phyloP scores from a whole-genome alignment of 1,284 basidiomycete species.

The Vanrija sp. region DNA sequence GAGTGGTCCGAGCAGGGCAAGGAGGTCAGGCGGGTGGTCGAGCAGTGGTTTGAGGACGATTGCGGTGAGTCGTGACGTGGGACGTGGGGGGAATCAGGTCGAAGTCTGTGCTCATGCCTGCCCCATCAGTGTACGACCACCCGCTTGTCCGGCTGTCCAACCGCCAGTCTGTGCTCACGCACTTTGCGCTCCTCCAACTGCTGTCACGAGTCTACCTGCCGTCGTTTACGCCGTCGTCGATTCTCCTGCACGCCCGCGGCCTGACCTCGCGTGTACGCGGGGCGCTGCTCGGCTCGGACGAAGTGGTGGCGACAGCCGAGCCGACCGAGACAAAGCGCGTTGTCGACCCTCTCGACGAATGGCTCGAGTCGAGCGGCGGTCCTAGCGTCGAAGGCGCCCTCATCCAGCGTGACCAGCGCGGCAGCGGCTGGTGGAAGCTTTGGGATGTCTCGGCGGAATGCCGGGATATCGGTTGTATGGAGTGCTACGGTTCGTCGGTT shows the following conservation, averaged over 20 bases:
- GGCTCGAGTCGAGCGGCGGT: conserved; percentile 15
- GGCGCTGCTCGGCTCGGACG: conserved; percentile 13
- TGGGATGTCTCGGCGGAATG: conserved; percentile 46
- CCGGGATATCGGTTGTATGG: conserved; percentile 45
- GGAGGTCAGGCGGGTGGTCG: conserved; percentile 35
- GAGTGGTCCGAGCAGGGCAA: conserved; percentile 26
- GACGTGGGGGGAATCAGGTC: background rate
- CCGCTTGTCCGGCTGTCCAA: conserved; percentile 33
- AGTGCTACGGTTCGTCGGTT: conserved; percentile 38
- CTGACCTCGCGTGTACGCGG: conserved; percentile 15
- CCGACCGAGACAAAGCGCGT: background rate
- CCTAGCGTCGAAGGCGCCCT: conserved; percentile 1
- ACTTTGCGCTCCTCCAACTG: conserved; percentile 36
- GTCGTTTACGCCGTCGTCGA: conserved; percentile 22
- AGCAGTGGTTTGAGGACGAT: conserved; percentile 42
- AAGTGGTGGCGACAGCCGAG: background rate
- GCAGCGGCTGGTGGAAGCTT: conserved; percentile 38
- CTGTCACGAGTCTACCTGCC: conserved; percentile 31
- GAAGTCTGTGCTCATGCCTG: conserved; percentile 9
- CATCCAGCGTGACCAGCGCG: conserved; percentile 1
- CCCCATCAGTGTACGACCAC: conserved; percentile 37
- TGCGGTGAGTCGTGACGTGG: conserved; percentile 25
- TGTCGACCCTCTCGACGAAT: conserved; percentile 17
- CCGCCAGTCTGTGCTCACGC: conserved; percentile 31
- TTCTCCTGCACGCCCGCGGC: conserved; percentile 24